phyloP scores from a whole-genome alignment of 495 filamentous ascomycete species.

The Aspergillus sclerotiicarbonarius region DNA sequence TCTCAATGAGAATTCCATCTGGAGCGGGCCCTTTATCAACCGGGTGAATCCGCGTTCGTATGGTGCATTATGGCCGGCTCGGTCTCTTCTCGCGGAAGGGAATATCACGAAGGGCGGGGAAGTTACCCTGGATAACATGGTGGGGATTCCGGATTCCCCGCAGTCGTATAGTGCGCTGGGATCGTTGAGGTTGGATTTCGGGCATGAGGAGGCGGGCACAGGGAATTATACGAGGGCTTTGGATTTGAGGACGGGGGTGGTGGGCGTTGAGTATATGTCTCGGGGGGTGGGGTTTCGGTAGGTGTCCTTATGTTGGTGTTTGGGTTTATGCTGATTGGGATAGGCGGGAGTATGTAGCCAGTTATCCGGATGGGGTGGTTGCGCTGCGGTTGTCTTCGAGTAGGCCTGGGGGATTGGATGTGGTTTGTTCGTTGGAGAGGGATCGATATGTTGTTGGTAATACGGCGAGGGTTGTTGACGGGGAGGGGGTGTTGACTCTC shows the following conservation, averaged over 20 bases:
- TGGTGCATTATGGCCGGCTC: slow-evolving; percentile 21
- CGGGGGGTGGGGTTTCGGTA: slow-evolving; percentile 32
- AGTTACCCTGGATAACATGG: slow-evolving; percentile 27
- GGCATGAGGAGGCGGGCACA: slow-evolving; percentile 17
- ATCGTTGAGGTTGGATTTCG: slow-evolving; percentile 37
- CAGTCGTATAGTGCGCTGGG: slow-evolving; percentile 38
- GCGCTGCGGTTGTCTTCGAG: slow-evolving; percentile 32
- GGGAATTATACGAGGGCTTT: slow-evolving; percentile 33
- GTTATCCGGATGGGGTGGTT: slow-evolving; percentile 36
- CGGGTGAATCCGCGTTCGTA: slow-evolving; percentile 33
- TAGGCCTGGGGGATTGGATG: slow-evolving; percentile 9
- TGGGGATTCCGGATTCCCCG: slow-evolving; percentile 27
- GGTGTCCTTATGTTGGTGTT: slow-evolving; percentile 9
- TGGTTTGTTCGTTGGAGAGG: slow-evolving; percentile 6
- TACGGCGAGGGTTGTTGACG: not conserved
- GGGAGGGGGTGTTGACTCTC: not conserved
- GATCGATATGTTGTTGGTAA: slow-evolving; percentile 1
- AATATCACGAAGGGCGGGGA: slow-evolving; percentile 33
- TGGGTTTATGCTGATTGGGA: not conserved
- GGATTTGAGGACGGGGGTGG: slow-evolving; percentile 34
- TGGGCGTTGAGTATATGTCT: slow-evolving; percentile 28
- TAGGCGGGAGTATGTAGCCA: slow-evolving; percentile 22
- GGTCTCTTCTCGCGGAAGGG: slow-evolving; percentile 33
- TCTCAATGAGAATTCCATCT: slow-evolving; percentile 49
- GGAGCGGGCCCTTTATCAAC: slow-evolving; percentile 39